These are phyloP conservation scores for Fusarium sp. DNA, from an alignment of 2,329 filamentous ascomycete genomes.

Conservation along the genomic window DNA sequence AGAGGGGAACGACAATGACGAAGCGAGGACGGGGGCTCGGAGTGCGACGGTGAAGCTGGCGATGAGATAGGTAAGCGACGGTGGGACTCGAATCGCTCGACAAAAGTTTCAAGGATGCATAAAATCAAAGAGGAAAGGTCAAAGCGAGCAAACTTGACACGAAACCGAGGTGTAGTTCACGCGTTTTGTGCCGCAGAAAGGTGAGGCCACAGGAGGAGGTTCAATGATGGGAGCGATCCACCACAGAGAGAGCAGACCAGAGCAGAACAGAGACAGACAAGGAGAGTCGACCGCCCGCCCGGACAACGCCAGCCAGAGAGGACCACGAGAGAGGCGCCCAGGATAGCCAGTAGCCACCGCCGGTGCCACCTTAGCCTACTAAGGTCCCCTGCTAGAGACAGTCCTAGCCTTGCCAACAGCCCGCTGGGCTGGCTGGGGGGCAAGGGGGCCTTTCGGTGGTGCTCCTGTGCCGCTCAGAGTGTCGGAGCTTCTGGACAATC, in stretches of 20 bases:
- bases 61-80: constrained; percentile 25
- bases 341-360: constrained; percentile 40
- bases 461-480: constrained; percentile 19
- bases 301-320: constrained; percentile 9
- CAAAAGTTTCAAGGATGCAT: constrained; percentile 45
- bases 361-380: constrained; percentile 31
- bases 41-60: constrained; percentile 30
- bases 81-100: constrained; percentile 34
- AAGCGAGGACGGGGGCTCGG: constrained; percentile 17
- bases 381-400: constrained; percentile 30
- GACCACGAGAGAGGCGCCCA: constrained; percentile 34
- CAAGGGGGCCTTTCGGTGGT: constrained; percentile 18
- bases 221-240: constrained; percentile 42
- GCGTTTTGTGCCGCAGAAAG: constrained; percentile 48
- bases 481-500: constrained; percentile 28
- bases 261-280: background rate
- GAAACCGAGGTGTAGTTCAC: constrained; percentile 45
- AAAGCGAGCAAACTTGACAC: constrained; percentile 43
- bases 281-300: constrained; percentile 17
- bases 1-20: constrained; percentile 21
- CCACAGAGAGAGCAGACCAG: constrained; percentile 10
- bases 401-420: constrained; percentile 36
- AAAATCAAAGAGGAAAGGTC: constrained; percentile 32
- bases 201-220: constrained; percentile 47
- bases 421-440: constrained; percentile 13